Evolutionary conservation across 202 grass and related monocot genomes (phyloP), one percentile per base, ranked within the genome.

Genomic region (Elaeis oleifera): DNA sequence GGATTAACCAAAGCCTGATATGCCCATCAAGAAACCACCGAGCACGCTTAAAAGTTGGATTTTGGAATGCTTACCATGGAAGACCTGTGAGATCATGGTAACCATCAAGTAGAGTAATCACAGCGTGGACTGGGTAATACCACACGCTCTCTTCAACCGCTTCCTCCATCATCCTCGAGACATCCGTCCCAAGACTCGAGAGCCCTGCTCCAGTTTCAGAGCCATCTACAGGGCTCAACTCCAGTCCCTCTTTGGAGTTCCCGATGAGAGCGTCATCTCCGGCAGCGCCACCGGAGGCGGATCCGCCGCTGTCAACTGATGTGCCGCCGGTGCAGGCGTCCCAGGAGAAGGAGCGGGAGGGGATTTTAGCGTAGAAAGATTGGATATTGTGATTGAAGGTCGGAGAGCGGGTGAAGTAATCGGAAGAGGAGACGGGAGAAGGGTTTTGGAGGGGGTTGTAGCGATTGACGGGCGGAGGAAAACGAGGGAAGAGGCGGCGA

Each of bases 71-170:
- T 31, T 89, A 97, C 92, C 87, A 91, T 56, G 92, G 87, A 54
- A 97, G 65, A 67, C 92, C 92, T 36, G 81, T 97, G 48, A 97
- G 49, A 31, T 49, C 76, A 61, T 91, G 87, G 16, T 79, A 83
- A 26, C 81, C 87, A 18, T 91, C 84, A 31, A 97, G 73, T 53
- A 77, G 51, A 4, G 61, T 59, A 19, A 64, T 67, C 55, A 97
- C 3, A 3, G 59, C 56, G 31, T 15, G 64, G 0, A 71, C 24
- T 13, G 79, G 39, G 18, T 74, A 84, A 79, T 64, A 71, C 58
- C 60, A 71, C 28, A 78, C 0, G 24, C 68, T 69, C 16, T 59
- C 81, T 27, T 61, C 67, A 23, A 60, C 64, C 18, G 73, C 69
- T 50, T 80, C 87, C 31, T 26, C 65, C 9, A 54, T 58, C 24